These are phyloP conservation scores for Asterophora parasitica DNA, from an alignment of 768 basidiomycete species.

Conservation along the genomic window DNA sequence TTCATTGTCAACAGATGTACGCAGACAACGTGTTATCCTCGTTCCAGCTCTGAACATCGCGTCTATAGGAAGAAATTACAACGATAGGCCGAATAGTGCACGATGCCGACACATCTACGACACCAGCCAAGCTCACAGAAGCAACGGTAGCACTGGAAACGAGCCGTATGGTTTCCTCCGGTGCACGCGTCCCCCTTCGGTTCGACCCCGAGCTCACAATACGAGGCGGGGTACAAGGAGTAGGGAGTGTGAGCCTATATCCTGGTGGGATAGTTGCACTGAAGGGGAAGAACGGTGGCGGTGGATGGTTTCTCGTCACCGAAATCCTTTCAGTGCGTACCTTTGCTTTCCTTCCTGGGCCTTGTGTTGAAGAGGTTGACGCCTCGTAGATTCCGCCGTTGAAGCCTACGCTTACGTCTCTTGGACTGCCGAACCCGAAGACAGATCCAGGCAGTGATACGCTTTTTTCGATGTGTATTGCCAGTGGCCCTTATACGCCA, in stretches of 20 bases:
- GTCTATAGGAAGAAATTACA: conserved; percentile 52
- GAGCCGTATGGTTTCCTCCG: conserved; percentile 68
- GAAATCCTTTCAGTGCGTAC: conserved; percentile 77
- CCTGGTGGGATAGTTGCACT: conserved; percentile 86
- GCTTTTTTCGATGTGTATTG: conserved; percentile 63
- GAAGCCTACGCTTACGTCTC: conserved; percentile 31
- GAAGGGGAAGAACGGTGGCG: conserved; percentile 88
- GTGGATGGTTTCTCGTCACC: conserved; percentile 77
- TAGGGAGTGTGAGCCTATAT: conserved; percentile 70
- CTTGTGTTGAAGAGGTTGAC: background rate
- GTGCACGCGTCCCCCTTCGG: conserved; percentile 64
- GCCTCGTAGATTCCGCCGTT: conserved; percentile 59
- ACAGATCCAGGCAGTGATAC: conserved; percentile 37
- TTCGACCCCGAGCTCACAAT: conserved; percentile 66
- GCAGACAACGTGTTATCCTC: conserved; percentile 12
- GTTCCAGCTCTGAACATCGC: conserved; percentile 2
- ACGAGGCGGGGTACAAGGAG: conserved; percentile 56
- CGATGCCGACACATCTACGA: conserved; percentile 55
- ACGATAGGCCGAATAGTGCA: conserved; percentile 72
- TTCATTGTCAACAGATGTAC: conserved; percentile 37
- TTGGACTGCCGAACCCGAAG: conserved; percentile 24
- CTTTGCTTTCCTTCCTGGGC: background rate
- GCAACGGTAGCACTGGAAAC: conserved; percentile 75
- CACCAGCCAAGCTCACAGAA: conserved; percentile 66
- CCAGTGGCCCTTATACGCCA: conserved; percentile 82